Percentiles rank a stretch among this genome's conserved stretches.
These are phyloP conservation scores for Mycosphaerella arachidis DNA, from an alignment of 2,329 filamentous ascomycete genomes.

Conservation along the genomic window DNA sequence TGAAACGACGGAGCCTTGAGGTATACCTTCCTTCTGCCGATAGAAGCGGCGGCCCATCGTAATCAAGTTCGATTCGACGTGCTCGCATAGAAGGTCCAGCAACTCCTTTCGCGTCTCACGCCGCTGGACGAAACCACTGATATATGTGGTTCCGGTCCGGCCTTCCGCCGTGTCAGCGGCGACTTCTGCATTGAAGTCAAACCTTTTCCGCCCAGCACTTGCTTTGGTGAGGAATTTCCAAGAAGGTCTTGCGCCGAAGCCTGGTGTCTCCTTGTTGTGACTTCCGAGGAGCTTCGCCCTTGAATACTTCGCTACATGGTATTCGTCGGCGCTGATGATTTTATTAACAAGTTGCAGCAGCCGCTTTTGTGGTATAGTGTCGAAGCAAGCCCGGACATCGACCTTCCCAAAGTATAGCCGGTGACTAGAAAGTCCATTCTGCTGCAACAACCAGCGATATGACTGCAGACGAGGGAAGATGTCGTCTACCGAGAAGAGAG, in stretches of 20 bases:
- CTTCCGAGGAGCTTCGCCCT: slow-evolving; percentile 57
- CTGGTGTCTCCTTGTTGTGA: slow-evolving; percentile 31
- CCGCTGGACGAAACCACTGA: slow-evolving; percentile 62
- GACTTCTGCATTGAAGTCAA: slow-evolving; percentile 31
- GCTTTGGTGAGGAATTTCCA: slow-evolving; percentile 42
- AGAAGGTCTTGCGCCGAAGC: slow-evolving; percentile 32
- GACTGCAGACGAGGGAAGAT: slow-evolving; percentile 67
- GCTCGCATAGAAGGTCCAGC: slow-evolving; percentile 67
- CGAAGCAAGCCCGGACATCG: slow-evolving; percentile 88
- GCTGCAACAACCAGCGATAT: slow-evolving; percentile 56
- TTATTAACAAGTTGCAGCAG: slow-evolving; percentile 62
- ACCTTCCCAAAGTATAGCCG: slow-evolving; percentile 83
- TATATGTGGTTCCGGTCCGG: slow-evolving; percentile 67
- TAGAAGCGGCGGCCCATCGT: slow-evolving; percentile 86
- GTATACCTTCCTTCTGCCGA: slow-evolving; percentile 81
- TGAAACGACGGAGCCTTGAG: slow-evolving; percentile 86
- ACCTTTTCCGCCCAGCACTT: slow-evolving; percentile 24
- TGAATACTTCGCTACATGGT: slow-evolving; percentile 69
- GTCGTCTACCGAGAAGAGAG: slow-evolving; percentile 76
- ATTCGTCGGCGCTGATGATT: slow-evolving; percentile 56
- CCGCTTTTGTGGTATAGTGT: slow-evolving; percentile 81
- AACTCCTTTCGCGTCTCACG: slow-evolving; percentile 56
- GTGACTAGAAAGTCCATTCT: slow-evolving; percentile 31
- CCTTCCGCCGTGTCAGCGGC: slow-evolving; percentile 22
- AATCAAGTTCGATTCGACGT: slow-evolving; percentile 80